Percentiles rank a stretch among this genome's conserved stretches.
Conservation (phyloP, 768 basidiomycete species). For the Amylocystis lapponica region DNA sequence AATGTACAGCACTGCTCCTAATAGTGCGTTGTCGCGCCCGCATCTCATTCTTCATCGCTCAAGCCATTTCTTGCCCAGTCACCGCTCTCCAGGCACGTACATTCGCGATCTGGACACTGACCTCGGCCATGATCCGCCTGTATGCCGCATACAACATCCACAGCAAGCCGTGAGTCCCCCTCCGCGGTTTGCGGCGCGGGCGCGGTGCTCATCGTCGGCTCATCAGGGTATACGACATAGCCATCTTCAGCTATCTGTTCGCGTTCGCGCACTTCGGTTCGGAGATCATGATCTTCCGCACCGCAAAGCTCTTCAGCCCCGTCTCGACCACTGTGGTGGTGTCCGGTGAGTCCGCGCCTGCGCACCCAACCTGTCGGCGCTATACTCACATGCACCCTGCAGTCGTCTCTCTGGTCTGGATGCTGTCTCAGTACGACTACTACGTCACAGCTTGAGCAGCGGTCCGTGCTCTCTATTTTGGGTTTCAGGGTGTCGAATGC, state of each 20-base stretch:
- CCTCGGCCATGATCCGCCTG: slow-evolving; percentile 72
- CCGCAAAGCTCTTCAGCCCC: slow-evolving; percentile 54
- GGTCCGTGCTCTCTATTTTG: background rate
- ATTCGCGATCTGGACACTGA: slow-evolving; percentile 89
- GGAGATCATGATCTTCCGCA: slow-evolving; percentile 79
- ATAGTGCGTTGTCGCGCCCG: background rate
- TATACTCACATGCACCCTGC: slow-evolving; percentile 5
- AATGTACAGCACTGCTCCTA: slow-evolving; percentile 54
- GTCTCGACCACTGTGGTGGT: slow-evolving; percentile 76
- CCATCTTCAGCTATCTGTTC: slow-evolving; percentile 82
- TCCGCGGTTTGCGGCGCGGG: background rate
- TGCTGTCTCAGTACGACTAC: slow-evolving; percentile 76
- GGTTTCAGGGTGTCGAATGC: too few relatives aligned
- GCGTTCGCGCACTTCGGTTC: slow-evolving; percentile 87
- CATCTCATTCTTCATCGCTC: background rate
- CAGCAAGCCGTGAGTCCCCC: slow-evolving; percentile 60
- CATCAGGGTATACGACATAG: slow-evolving; percentile 91
- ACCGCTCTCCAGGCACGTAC: slow-evolving; percentile 83
- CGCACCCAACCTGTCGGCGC: slow-evolving; percentile 4
- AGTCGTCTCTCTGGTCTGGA: slow-evolving; percentile 78
- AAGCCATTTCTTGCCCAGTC: slow-evolving; percentile 43
- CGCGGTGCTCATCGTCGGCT: background rate
- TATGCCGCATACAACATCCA: slow-evolving; percentile 90
- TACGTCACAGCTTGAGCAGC: slow-evolving; percentile 46
- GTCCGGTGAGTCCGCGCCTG: slow-evolving; percentile 56